A percentile compares a stretch with the other conserved stretches of the same genome.
Conservation (phyloP, 805 yeast genomes). For the Zygoascus bituminiphila region DNA sequence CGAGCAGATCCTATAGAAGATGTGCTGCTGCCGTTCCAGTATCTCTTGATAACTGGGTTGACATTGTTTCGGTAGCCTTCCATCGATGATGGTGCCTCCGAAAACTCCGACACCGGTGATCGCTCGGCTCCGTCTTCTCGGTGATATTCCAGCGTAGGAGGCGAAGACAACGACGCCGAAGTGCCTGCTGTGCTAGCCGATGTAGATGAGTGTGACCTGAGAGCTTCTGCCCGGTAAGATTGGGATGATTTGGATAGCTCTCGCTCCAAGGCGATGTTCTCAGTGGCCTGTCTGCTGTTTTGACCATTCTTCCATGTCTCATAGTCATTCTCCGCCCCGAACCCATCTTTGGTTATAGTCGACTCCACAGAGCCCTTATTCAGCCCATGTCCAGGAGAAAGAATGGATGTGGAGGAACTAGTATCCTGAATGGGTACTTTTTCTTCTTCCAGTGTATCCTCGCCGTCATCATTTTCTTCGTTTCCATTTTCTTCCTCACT, state of each 20-base stretch:
- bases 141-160: constrained; percentile 10
- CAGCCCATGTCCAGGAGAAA: background rate
- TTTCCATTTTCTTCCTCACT: background rate
- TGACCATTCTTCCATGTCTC: background rate
- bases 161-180: constrained; percentile 3
- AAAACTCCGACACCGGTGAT: constrained; percentile 9
- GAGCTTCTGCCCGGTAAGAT: background rate
- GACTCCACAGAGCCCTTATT: background rate
- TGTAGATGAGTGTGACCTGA: background rate
- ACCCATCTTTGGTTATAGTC: background rate
- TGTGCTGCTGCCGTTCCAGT: constrained; percentile 4
- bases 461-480: background rate
- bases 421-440: background rate
- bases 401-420: background rate
- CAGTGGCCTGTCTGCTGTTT: background rate
- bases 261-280: background rate
- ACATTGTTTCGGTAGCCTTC: background rate
- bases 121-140: constrained; percentile 10
- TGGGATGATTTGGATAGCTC: background rate
- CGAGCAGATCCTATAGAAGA: background rate
- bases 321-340: background rate
- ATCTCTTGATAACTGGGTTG: background rate
- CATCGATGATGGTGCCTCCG: background rate
- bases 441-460: background rate
- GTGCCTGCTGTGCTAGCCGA: background rate